A percentile compares a stretch with the other conserved stretches of the same genome.
Conservation (phyloP, 352 stramenopile species). For the Phytophthora colocasiae region DNA sequence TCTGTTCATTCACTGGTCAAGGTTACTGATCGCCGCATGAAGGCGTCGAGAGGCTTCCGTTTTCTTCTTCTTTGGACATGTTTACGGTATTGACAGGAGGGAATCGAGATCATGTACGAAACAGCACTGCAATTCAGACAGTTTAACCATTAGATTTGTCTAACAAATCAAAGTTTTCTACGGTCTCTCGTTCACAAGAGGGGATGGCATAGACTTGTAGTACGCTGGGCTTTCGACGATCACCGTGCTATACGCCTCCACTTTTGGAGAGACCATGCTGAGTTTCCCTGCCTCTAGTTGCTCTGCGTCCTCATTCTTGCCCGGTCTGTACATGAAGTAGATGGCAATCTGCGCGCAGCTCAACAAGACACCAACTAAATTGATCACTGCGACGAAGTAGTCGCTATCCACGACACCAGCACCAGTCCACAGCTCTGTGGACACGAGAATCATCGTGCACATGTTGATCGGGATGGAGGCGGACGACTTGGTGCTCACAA, state of each 20-base stretch:
- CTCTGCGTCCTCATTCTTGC: slow-evolving; percentile 2
- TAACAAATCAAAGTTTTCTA: too few relatives aligned
- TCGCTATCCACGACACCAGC: slow-evolving; percentile 27
- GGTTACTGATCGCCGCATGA: too few relatives aligned
- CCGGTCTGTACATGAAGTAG: slow-evolving; percentile 48
- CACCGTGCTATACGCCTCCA: slow-evolving; percentile 4
- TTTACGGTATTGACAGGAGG: too few relatives aligned
- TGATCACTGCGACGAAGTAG: slow-evolving; percentile 34
- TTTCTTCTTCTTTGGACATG: too few relatives aligned
- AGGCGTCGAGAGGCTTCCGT: too few relatives aligned
- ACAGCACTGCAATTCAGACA: too few relatives aligned
- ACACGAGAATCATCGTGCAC: slow-evolving; percentile 29
- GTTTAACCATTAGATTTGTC: too few relatives aligned
- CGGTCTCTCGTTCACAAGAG: slow-evolving; percentile 4
- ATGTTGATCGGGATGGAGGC: slow-evolving; percentile 43
- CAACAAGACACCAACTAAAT: slow-evolving; percentile 44
- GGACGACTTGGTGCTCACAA: slow-evolving; percentile 32
- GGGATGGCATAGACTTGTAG: slow-evolving; percentile 22
- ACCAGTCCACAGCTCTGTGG: slow-evolving; percentile 27
- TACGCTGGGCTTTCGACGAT: slow-evolving; percentile 21
- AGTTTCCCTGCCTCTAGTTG: slow-evolving; percentile 8
- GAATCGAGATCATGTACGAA: too few relatives aligned
- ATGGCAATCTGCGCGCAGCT: slow-evolving; percentile 52
- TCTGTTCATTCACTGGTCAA: too few relatives aligned
- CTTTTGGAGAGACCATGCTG: slow-evolving; percentile 10